These are phyloP conservation scores for Boletus insuetus DNA, from an alignment of 768 basidiomycete species.

Conservation along the genomic window DNA sequence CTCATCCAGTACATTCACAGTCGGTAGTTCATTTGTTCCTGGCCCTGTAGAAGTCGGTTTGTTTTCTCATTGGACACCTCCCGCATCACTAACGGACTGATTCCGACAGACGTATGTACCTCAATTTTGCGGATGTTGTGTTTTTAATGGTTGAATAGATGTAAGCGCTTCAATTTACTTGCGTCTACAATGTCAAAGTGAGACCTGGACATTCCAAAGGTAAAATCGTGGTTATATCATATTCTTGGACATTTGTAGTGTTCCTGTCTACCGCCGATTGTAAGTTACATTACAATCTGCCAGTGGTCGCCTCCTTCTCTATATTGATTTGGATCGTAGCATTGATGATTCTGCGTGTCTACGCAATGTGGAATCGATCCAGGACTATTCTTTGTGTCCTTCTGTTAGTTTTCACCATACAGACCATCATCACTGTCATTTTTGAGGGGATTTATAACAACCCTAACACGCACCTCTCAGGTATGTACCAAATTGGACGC, in stretches of 20 bases:
- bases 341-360: slow-evolving; percentile 3
- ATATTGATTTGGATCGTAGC: not conserved
- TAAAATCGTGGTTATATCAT: not conserved
- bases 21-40: not conserved
- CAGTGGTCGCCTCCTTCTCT: not conserved
- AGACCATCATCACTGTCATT: not conserved
- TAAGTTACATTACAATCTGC: not conserved
- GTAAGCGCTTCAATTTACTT: not conserved
- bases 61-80: not conserved
- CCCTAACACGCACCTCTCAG: not conserved
- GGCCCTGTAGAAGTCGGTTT: not conserved
- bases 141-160: not conserved
- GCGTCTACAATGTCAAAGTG: too few species aligned
- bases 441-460: not conserved
- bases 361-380: not conserved
- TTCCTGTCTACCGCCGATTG: slow-evolving; percentile 4
- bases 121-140: not conserved
- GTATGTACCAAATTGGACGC: not conserved
- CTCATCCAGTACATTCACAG: not conserved
- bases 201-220: not conserved
- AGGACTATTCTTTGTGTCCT: not conserved
- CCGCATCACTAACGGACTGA: not conserved
- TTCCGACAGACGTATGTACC: not conserved
- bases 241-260: not conserved
- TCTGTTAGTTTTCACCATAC: not conserved